phyloP scores from a whole-genome alignment of 805 yeast genomes.

The Lipomyces sp. region DNA sequence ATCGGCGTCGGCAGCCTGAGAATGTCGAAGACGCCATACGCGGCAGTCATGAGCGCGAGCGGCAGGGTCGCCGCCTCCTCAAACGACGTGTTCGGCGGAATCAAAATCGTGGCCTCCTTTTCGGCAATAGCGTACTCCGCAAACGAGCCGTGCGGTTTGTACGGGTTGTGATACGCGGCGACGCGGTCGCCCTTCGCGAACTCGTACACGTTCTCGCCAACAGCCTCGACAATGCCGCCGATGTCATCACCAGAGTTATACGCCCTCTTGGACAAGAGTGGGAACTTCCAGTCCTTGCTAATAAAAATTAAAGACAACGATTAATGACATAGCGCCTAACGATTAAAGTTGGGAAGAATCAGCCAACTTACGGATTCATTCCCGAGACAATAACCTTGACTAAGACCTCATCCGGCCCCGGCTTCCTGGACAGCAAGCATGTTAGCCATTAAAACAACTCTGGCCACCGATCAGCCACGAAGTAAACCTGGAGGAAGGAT shows the following conservation, averaged over 20 bases:
- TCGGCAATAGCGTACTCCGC: constrained; percentile 15
- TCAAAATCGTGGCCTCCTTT: constrained; percentile 4
- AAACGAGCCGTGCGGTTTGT: constrained; percentile 4
- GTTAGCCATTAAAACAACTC: too few relatives aligned
- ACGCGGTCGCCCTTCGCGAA: constrained; percentile 15
- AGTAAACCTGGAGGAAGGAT: background rate
- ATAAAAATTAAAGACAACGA: background rate
- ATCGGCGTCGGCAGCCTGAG: constrained; percentile 13
- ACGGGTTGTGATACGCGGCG: constrained; percentile 12
- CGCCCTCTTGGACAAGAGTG: background rate
- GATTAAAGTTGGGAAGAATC: background rate
- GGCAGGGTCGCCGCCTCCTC: constrained; percentile 15
- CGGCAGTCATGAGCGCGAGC: constrained; percentile 11
- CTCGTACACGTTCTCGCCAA: constrained; percentile 9
- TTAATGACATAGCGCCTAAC: background rate
- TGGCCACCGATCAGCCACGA: background rate
- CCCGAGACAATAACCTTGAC: constrained; percentile 15
- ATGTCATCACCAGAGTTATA: constrained; percentile 20
- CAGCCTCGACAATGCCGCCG: constrained; percentile 12
- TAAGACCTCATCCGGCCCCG: constrained; percentile 7
- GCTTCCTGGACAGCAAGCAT: background rate
- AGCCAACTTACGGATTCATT: constrained; percentile 9
- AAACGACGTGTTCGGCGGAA: constrained; percentile 4
- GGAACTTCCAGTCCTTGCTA: constrained; percentile 17
- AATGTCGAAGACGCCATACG: constrained; percentile 4